phyloP scores from a whole-genome alignment of 495 filamentous ascomycete genomes.

The Cercophora scortea region DNA sequence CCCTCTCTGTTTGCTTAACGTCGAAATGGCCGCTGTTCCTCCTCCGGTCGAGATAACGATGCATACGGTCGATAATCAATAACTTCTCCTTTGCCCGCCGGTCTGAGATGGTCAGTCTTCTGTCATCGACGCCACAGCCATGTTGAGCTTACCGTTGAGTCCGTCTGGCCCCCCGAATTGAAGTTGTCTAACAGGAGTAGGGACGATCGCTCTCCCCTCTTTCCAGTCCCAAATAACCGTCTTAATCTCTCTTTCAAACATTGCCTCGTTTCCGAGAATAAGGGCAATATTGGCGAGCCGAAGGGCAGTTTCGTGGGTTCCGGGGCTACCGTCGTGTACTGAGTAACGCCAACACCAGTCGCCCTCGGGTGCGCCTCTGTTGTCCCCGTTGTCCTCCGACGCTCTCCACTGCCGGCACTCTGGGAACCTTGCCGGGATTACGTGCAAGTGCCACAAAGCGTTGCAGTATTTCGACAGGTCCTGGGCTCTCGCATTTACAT shows the following conservation, averaged over 20 bases:
- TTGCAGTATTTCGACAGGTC: background rate
- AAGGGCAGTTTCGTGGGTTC: background rate
- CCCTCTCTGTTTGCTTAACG: background rate
- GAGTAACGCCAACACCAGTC: background rate
- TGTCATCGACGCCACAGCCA: background rate
- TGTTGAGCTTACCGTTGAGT: background rate
- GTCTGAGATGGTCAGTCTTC: background rate
- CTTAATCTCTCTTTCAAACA: conserved; percentile 3
- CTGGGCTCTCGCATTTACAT: background rate
- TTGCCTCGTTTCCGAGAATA: conserved; percentile 2
- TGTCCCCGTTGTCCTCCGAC: conserved; percentile 1
- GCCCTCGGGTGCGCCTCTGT: background rate
- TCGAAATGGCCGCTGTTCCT: background rate
- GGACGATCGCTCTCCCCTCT: background rate
- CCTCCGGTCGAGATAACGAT: background rate
- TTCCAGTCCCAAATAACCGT: conserved; percentile 7
- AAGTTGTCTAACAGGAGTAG: background rate
- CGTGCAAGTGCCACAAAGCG: conserved; percentile 5
- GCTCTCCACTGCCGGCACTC: conserved; percentile 2
- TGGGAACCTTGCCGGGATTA: background rate
- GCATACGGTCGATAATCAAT: background rate
- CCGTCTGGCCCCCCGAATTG: background rate
- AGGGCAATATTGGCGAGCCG: conserved; percentile 6
- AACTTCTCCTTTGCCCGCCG: background rate
- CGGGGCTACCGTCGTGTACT: background rate